Conservation (phyloP, 441 rosid genomes). For the Corymbia calophylla region DNA sequence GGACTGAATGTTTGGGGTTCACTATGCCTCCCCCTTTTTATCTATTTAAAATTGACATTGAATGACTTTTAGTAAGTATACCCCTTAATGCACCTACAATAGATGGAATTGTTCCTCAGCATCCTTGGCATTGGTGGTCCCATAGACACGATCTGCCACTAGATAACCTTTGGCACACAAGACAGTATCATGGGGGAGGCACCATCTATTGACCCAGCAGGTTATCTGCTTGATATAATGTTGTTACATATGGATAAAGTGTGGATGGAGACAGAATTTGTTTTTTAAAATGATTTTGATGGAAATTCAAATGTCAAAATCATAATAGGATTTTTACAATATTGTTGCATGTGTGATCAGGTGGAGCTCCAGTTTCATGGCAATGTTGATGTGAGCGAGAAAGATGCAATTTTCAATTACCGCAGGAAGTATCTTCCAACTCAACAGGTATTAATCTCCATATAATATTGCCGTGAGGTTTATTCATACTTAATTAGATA, state of each 20-base stretch:
- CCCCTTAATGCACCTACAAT: not conserved
- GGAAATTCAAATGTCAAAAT: not conserved
- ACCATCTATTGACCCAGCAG: not conserved
- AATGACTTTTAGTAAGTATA: not conserved
- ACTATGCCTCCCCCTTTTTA: not conserved
- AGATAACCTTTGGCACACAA: not conserved
- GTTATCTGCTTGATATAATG: not conserved
- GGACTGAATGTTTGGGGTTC: not conserved
- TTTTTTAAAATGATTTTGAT: not conserved
- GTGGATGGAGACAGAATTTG: not conserved
- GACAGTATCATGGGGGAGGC: not conserved
- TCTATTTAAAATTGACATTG: not conserved
- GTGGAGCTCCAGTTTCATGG: slow-evolving; percentile 86
- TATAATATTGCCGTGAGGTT: slow-evolving; percentile 5
- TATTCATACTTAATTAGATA: not conserved
- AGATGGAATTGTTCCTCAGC: not conserved
- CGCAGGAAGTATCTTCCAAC: slow-evolving; percentile 96
- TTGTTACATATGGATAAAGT: not conserved
- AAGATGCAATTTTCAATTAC: slow-evolving; percentile 82
- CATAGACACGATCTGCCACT: not conserved
- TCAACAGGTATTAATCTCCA: slow-evolving; percentile 59
- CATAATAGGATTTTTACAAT: not conserved
- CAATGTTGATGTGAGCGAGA: slow-evolving; percentile 50
- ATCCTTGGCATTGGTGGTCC: not conserved
- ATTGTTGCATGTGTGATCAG: slow-evolving; percentile 21